Base-by-base conservation (phyloP, 306 rosid species). In the Canavalia gladiata region DNA sequence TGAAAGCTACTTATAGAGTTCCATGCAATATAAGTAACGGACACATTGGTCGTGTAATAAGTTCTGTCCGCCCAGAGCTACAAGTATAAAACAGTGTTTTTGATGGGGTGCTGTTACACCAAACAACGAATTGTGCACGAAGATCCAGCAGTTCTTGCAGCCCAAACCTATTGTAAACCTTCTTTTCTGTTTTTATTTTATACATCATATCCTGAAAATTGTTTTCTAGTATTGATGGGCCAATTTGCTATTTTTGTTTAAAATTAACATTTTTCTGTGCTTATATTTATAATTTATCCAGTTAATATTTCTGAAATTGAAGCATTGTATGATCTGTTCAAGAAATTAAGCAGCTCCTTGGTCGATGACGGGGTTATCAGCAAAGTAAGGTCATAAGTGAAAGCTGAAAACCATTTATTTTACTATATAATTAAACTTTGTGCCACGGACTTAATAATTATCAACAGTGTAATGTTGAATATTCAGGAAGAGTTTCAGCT, bases 401-500 rank as follows among this genome's bases (percentile, higher is more conserved):
- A 56, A 1, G 45, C 25, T 28, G 13, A 75, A 55, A 31, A 25
- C 60, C 60, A 25, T 55, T 55, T 55, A 8, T 55, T 55, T 25
- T 30, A 49, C 41, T 5, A 9, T 45, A 45, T 70, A 5, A 6
- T 30, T 75, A 46, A 18, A 54, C 68, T 34, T 45, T 70, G 70
- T 84, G 55, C 29, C n/a, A 66, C 6, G 35, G 50, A 9, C 70
- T 56, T 46, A 10, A 41, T 46, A 10, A 41, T 41, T 42, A 66
- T 54, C 12, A 74, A 25, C 58, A 29, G 58, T 60, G 72, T 43
- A 52, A 55, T 64, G 5, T 80, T 37, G 56, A 85, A 77, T 33
- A 54, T 42, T 71, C 86, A 86, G 91, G 93, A 88, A 82, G 90
- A 91, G 58, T 85, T 91, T 84, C 95, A 83, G 65, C 90, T 88